Conservation (phyloP, 179 eudicot genomes). For the Drosera spatulata region DNA sequence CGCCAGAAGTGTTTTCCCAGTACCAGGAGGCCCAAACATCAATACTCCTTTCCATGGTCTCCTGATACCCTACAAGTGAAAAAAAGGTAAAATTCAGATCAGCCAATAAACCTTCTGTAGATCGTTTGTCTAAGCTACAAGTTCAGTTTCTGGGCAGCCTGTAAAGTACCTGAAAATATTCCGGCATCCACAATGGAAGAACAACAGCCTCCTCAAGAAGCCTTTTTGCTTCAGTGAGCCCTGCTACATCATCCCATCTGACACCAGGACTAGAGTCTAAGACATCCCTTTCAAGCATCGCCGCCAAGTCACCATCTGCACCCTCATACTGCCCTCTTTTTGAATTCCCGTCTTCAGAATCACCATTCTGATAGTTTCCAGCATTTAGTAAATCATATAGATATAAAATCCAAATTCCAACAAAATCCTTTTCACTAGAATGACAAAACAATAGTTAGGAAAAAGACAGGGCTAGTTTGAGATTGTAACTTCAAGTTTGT, state of each 20-base stretch:
- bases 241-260: conserved; percentile 98
- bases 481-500: too few species aligned
- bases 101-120: neutral
- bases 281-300: conserved; percentile 99
- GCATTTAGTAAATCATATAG: conserved; percentile 1
- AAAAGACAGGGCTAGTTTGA: too few species aligned
- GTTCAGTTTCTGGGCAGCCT: too few species aligned
- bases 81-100: neutral
- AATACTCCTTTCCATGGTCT: conserved; percentile 99
- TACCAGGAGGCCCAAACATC: conserved; percentile 99
- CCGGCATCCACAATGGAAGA: conserved; percentile 98
- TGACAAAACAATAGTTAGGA: too few species aligned
- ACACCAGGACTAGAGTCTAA: conserved; percentile 90
- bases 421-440: too few species aligned
- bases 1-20: conserved; percentile 71
- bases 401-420: neutral
- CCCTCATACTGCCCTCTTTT: conserved; percentile 86
- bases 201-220: conserved; percentile 99
- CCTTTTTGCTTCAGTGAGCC: conserved; percentile 89
- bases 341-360: conserved; percentile 85
- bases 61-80: conserved; percentile 66
- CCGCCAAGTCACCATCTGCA: conserved; percentile 95
- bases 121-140: too few species aligned
- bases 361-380: conserved; percentile 49
- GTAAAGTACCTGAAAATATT: conserved; percentile 78